A percentile compares a stretch with the other conserved stretches of the same genome.
Evolutionary conservation across 2,329 filamentous ascomycete genomes (phyloP).

Genomic region (Phoma sp.): DNA sequence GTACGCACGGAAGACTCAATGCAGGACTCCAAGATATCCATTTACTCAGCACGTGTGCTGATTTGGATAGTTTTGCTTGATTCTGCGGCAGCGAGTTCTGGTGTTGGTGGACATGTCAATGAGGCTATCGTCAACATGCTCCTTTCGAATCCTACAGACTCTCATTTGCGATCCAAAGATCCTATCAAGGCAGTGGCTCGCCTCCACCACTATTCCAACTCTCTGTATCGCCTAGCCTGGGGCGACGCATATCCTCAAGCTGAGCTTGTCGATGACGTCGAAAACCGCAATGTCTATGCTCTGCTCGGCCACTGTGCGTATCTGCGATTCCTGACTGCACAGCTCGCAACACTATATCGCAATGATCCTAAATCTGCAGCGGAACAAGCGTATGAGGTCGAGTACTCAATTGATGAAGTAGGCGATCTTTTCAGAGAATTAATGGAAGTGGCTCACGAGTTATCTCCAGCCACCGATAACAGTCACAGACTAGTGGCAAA

Average conservation of each 20-base stretch:
- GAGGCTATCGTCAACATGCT: slow-evolving; percentile 28
- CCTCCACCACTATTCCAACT: slow-evolving; percentile 44
- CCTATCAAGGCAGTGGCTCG: slow-evolving; percentile 29
- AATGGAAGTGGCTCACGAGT: slow-evolving; percentile 20
- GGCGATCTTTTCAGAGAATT: slow-evolving; percentile 21
- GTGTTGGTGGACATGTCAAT: slow-evolving; percentile 45
- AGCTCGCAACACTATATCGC: slow-evolving; percentile 29
- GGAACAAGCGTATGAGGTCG: slow-evolving; percentile 16
- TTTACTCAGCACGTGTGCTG: slow-evolving; percentile 45
- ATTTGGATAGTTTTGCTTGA: slow-evolving; percentile 46
- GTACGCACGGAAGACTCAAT: neutral
- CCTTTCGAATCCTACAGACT: slow-evolving; percentile 8
- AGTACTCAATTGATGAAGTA: slow-evolving; percentile 24
- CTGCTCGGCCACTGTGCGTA: slow-evolving; percentile 41
- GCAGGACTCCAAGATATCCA: slow-evolving; percentile 26
- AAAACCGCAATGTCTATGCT: slow-evolving; percentile 45
- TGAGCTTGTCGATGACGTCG: slow-evolving; percentile 47
- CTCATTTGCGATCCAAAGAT: slow-evolving; percentile 6
- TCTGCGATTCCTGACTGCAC: slow-evolving; percentile 42
- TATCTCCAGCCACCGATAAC: slow-evolving; percentile 23
- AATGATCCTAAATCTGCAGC: slow-evolving; percentile 13
- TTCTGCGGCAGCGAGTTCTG: slow-evolving; percentile 38
- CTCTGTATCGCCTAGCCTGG: slow-evolving; percentile 45
- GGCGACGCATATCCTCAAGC: slow-evolving; percentile 43
- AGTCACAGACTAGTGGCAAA: slow-evolving; percentile 44